Evolutionary conservation across 768 basidiomycete species (phyloP).

Genomic region (Suillus subluteus): DNA sequence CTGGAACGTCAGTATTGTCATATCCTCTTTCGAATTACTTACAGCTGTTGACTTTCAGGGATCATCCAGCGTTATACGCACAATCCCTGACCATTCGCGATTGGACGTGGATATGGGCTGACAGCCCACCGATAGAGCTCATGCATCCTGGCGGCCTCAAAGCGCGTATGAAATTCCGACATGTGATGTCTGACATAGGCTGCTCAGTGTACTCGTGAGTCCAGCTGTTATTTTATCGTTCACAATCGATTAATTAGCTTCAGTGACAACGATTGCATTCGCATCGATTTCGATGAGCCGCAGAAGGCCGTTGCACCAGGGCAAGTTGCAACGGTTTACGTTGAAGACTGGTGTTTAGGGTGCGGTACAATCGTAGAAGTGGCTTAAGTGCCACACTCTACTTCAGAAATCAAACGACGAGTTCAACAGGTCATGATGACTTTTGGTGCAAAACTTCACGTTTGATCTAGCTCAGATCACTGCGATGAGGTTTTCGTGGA

Average conservation of each 20-base stretch:
- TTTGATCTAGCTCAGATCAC: background rate
- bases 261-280: constrained; percentile 31
- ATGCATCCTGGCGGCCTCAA: constrained; percentile 47
- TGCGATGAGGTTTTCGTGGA: background rate
- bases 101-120: constrained; percentile 82
- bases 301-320: constrained; percentile 76
- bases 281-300: constrained; percentile 58
- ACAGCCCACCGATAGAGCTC: constrained; percentile 53
- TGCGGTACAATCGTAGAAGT: constrained; percentile 65
- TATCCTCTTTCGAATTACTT: background rate
- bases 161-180: constrained; percentile 65
- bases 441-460: background rate
- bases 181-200: constrained; percentile 59
- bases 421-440: background rate
- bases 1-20: constrained; percentile 56
- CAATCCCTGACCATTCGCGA: constrained; percentile 42
- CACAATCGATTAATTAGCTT: constrained; percentile 14
- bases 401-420: background rate
- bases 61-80: constrained; percentile 60
- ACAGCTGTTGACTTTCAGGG: constrained; percentile 38
- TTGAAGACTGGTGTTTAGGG: constrained; percentile 80
- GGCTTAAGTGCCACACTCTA: constrained; percentile 7
- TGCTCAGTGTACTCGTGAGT: constrained; percentile 58
- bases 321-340: constrained; percentile 78
- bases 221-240: background rate